phyloP scores from a whole-genome alignment of 192 early-diverging fungal genomes.

The Jimgerdemannia flammicorona region DNA sequence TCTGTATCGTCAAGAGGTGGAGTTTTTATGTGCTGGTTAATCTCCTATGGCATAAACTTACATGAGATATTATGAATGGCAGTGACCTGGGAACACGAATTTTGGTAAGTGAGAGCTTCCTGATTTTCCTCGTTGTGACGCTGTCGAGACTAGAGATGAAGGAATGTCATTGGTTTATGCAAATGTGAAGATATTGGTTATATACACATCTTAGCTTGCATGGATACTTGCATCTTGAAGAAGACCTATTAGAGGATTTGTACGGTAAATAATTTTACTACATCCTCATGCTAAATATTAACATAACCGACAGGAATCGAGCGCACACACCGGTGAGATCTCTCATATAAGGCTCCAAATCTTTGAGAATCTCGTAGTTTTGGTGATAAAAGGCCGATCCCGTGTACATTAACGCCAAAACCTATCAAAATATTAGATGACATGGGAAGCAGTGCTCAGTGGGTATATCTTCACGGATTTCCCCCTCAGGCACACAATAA shows the following conservation, averaged over 20 bases:
- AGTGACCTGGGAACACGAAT: constrained; percentile 24
- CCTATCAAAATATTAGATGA: constrained; percentile 31
- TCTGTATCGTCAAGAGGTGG: background rate
- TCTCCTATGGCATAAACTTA: background rate
- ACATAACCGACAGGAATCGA: background rate
- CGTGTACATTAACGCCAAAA: constrained; percentile 78
- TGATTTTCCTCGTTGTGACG: constrained; percentile 25
- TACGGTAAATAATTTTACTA: background rate
- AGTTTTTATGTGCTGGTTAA: background rate
- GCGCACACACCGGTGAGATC: constrained; percentile 51
- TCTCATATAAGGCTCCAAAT: constrained; percentile 80
- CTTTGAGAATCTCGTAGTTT: constrained; percentile 72
- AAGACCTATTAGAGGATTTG: constrained; percentile 16
- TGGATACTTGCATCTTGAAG: constrained; percentile 39
- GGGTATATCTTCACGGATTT: background rate
- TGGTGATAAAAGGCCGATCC: constrained; percentile 82
- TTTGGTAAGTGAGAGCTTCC: constrained; percentile 22
- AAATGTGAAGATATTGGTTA: background rate
- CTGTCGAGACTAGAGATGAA: constrained; percentile 20
- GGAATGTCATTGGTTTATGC: background rate
- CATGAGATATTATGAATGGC: background rate
- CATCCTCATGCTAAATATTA: no score
- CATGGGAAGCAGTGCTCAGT: background rate
- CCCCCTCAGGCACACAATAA: no score
- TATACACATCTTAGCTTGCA: background rate